Conservation (phyloP, 306 rosid species). For the Vigna radiata region DNA sequence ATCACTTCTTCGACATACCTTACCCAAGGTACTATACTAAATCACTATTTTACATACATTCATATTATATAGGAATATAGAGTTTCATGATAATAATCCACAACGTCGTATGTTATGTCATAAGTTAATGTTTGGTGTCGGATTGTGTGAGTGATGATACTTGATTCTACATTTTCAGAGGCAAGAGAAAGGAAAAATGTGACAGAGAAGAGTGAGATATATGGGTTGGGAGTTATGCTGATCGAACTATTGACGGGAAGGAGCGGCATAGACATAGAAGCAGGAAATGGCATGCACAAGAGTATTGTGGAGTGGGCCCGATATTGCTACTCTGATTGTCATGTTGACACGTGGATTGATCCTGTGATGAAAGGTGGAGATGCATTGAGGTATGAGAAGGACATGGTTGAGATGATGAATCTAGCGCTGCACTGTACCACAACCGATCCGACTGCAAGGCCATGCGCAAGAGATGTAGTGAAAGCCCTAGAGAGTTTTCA, state of each 20-base stretch:
- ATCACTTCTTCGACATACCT: conserved; percentile 59
- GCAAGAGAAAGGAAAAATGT: conserved; percentile 46
- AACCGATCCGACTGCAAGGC: conserved; percentile 78
- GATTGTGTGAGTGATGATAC: neutral
- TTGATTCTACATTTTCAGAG: conserved; percentile 54
- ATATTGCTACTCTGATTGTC: conserved; percentile 76
- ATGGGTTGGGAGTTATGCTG: conserved; percentile 72
- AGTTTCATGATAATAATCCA: neutral
- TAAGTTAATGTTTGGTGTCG: neutral
- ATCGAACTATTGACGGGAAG: conserved; percentile 85
- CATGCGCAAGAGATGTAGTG: conserved; percentile 64
- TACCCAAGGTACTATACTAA: conserved; percentile 64
- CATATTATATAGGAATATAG: neutral
- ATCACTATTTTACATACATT: neutral
- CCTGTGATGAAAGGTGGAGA: conserved; percentile 57
- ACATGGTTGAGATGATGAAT: conserved; percentile 77
- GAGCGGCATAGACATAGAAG: conserved; percentile 61
- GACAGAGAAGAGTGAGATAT: conserved; percentile 73
- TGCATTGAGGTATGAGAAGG: conserved; percentile 49
- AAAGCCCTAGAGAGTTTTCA: conserved; percentile 57
- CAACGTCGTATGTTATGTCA: conserved; percentile 6
- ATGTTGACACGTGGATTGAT: conserved; percentile 79
- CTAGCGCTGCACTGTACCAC: conserved; percentile 82
- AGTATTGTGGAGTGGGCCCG: conserved; percentile 88
- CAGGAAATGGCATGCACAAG: conserved; percentile 47